Base-by-base conservation (phyloP, 192 early-diverging fungal genomes). In the Backusella circina region DNA sequence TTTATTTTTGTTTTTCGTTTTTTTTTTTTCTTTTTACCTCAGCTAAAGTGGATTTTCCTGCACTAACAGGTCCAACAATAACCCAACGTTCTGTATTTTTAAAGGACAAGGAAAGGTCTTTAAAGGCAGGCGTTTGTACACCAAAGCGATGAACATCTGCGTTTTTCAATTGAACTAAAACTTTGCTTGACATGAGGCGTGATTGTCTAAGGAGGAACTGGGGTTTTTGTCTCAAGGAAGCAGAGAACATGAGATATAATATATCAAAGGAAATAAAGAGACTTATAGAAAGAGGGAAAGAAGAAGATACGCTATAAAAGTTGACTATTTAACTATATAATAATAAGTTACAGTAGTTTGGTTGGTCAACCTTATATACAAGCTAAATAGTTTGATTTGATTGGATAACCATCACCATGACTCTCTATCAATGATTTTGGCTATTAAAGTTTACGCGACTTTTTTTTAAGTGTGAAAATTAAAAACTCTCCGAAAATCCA, bases 1-100 rank as follows among this genome's bases (percentile, higher is more conserved):
- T n/a, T n/a, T n/a, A n/a, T n/a, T n/a, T 70, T 1, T 21, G 13
- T 36, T 39, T 39, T 16, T 64, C 61, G 31, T 73, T 23, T 21
- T 30, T 65, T 1, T 36, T 54, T 1, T 23, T 28, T 51, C 6
- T 38, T 16, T 44, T 18, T 67, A 83, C 82, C 67, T 86, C 80
- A 9, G 78, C 82, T 23, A 88, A 70, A 33, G 86, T 88, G 8
- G 84, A 79, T 70, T 87, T 88, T 9, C 87, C 87, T 21, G 78
- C 75, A 50, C 74, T 83, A 16, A 87, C 82, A 38, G 76, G 72
- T 23, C 80, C 80, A 35, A 75, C 73, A 66, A 82, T 75, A 21
- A 82, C 80, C 50, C 73, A 61, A 4, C 74, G 73, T 26, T 82
- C 72, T 0, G 41, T 39, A 13, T 81, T 36, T 15, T 75, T 54